Conservation (phyloP, 2,329 filamentous ascomycete genomes). For the Venturia oleaginea region DNA sequence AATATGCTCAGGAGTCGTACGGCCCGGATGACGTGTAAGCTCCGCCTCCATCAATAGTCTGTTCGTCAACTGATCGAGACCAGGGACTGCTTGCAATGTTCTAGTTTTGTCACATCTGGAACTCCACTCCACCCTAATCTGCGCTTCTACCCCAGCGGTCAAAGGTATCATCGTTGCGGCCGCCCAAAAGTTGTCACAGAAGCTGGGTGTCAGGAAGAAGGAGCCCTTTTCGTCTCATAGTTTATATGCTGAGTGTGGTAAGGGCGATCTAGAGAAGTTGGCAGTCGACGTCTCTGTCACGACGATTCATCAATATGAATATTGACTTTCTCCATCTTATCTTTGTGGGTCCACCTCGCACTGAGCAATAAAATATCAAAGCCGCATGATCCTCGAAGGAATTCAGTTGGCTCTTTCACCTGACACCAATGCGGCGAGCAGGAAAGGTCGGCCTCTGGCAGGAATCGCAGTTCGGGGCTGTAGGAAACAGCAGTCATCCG, state of each 20-base stretch:
- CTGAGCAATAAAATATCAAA: too few relatives aligned
- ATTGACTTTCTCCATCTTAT: too few relatives aligned
- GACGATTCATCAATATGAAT: background rate
- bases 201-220: background rate
- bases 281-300: background rate
- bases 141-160: background rate
- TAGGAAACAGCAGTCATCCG: too few relatives aligned
- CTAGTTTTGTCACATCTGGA: background rate
- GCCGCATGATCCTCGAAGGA: too few relatives aligned
- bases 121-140: background rate
- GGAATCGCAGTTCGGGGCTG: too few relatives aligned
- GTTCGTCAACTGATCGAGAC: background rate
- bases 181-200: background rate
- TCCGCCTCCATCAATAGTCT: background rate
- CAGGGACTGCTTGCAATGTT: background rate
- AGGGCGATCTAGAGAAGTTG: background rate
- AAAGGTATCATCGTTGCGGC: background rate
- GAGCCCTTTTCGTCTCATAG: background rate
- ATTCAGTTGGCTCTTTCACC: too few relatives aligned
- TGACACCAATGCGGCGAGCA: too few relatives aligned
- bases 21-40: conserved; percentile 19
- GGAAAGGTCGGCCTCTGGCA: too few relatives aligned
- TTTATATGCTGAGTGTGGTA: background rate
- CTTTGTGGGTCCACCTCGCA: too few relatives aligned
- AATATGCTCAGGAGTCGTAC: background rate